Evolutionary conservation across 306 rosid genomes (phyloP).

Genomic region (Malus sieversii): DNA sequence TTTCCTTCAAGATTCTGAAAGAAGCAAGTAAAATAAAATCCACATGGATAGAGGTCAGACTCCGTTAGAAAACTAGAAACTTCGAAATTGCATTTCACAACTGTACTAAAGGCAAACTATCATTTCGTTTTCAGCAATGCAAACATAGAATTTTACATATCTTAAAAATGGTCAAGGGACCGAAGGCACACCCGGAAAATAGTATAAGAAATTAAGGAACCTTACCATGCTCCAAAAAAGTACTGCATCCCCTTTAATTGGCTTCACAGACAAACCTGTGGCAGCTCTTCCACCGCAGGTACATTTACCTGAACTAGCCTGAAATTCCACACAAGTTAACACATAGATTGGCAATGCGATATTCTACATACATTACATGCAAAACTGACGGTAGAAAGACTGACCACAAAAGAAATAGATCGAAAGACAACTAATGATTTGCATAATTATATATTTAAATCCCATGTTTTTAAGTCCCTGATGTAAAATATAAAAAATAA

Average conservation of each 20-base stretch:
- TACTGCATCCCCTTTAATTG: conserved; percentile 81
- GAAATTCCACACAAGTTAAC: conserved; percentile 9
- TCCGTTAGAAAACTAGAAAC: background rate
- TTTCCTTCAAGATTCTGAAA: conserved; percentile 47
- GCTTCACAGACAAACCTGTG: conserved; percentile 69
- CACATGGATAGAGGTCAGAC: background rate
- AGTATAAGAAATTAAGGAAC: conserved; percentile 2
- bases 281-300: conserved; percentile 75
- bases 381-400: background rate
- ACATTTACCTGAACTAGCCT: conserved; percentile 92
- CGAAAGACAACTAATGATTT: background rate
- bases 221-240: conserved; percentile 99
- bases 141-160: background rate
- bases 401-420: background rate
- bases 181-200: background rate
- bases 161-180: background rate
- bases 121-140: background rate
- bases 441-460: background rate
- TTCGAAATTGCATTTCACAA: background rate
- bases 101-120: background rate
- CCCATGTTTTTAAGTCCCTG: background rate
- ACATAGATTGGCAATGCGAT: background rate
- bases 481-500: background rate
- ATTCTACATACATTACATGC: background rate
- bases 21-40: background rate